These are phyloP conservation scores for Tranzscheliella williamsii DNA, from an alignment of 1,284 basidiomycete species.

Conservation along the genomic window DNA sequence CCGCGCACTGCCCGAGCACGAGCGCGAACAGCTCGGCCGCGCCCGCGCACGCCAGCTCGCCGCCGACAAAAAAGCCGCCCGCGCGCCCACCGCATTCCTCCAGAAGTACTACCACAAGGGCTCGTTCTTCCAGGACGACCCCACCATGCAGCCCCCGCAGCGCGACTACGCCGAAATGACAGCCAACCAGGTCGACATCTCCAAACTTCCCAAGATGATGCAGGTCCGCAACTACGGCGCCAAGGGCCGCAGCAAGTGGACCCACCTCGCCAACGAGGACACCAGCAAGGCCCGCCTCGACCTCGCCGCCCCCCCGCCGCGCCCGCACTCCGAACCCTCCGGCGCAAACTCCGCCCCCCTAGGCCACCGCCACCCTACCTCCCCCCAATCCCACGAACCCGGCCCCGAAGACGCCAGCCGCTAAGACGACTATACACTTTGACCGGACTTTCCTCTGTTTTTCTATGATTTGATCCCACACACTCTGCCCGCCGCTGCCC, in stretches of 20 bases:
- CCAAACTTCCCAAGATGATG: conserved; percentile 87
- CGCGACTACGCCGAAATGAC: conserved; percentile 89
- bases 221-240: conserved; percentile 97
- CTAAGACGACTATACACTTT: no score
- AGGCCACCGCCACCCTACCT: no score
- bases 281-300: conserved; percentile 65
- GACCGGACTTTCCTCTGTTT: no score
- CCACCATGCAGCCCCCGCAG: conserved; percentile 82
- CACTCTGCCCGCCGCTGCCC: no score
- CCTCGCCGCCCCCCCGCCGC: no score
- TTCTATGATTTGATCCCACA: no score
- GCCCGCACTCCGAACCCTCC: no score
- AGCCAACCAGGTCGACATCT: conserved; percentile 77
- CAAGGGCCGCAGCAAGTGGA: conserved; percentile 78
- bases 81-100: conserved; percentile 86
- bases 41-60: conserved; percentile 5
- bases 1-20: conserved; percentile 86
- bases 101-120: conserved; percentile 99
- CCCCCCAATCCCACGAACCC: no score
- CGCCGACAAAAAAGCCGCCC: conserved; percentile 64
- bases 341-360: no score
- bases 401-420: no score
- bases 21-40: conserved; percentile 64
- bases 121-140: conserved; percentile 91
- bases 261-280: conserved; percentile 88